Evolutionary conservation across 768 basidiomycete genomes (phyloP).

Genomic region (Pleurotus eryngii): DNA sequence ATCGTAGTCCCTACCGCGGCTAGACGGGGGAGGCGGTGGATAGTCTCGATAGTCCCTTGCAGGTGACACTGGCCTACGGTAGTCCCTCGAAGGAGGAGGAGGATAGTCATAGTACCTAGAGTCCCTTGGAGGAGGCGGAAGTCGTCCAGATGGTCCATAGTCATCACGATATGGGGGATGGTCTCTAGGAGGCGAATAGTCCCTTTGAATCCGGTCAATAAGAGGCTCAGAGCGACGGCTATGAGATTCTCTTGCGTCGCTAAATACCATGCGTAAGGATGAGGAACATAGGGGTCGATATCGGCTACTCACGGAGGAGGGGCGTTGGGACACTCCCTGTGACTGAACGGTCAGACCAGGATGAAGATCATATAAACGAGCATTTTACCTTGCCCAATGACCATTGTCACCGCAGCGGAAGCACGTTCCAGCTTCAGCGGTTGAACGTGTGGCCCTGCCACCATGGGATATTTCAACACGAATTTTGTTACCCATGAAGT

Average conservation of each 20-base stretch:
- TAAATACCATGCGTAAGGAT: conserved; percentile 5
- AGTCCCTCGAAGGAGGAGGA: conserved; percentile 50
- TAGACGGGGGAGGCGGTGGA: conserved; percentile 38
- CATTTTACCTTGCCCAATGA: conserved; percentile 81
- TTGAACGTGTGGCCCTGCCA: conserved; percentile 74
- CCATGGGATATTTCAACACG: conserved; percentile 85
- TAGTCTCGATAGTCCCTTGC: conserved; percentile 71
- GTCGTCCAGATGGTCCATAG: conserved; percentile 40
- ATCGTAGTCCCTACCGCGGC: conserved; percentile 60
- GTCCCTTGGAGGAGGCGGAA: conserved; percentile 41
- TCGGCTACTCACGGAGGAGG: conserved; percentile 35
- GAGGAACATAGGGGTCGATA: conserved; percentile 30
- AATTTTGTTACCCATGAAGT: conserved; percentile 91
- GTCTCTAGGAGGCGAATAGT: conserved; percentile 41
- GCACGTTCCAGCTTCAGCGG: conserved; percentile 86
- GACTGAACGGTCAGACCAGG: neutral
- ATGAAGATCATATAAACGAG: neutral
- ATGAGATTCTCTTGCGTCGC: conserved; percentile 27
- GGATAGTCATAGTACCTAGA: conserved; percentile 62
- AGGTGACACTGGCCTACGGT: conserved; percentile 56
- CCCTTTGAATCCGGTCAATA: conserved; percentile 58
- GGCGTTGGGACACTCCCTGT: conserved; percentile 69
- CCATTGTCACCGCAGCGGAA: conserved; percentile 85
- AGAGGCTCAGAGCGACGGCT: conserved; percentile 47
- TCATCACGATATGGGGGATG: conserved; percentile 54